Evolutionary conservation across 805 yeast species (phyloP), one percentile per base, ranked within the genome.

Genomic region (Myxozyma nipponensis): DNA sequence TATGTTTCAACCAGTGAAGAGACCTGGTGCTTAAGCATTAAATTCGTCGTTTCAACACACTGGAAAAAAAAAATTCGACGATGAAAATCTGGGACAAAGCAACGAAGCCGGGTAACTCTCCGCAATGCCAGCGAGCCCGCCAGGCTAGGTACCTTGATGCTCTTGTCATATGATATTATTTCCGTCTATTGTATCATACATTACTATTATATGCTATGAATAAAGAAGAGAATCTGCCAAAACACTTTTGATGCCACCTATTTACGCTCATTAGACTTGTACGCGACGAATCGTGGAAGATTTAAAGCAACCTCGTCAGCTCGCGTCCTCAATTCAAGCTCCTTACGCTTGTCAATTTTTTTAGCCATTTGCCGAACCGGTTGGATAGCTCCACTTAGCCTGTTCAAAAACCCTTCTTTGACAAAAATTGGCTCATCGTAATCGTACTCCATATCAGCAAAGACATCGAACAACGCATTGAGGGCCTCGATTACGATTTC

Each of bases 391-490:
- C 67, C 66, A 47, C 66, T 63, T 39, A 88, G 70, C 15, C 66
- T 63, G 1, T 61, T 48, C 34, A 78, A 62, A 59, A 80, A 77
- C 6, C 74, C 71, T 18, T 75, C 74, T 7, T 73, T 65, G 23
- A 83, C 85, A 66, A 83, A 91, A 1, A 86, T 77, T 2, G 79
- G 78, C 23, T 66, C 69, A 63, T 88, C 95, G 62, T 88, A 89
- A 15, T 72, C 76, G 60, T 74, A 84, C 3, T 66, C 69, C 34
- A 76, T 76, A 68, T 93, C 98, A 13, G 85, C 85, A 68, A 84
- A 93, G 4, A 89, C 72, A 52, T 88, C 96, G 66, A 80, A 87
- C 4, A 89, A 62, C 1, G 78, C 71, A 61, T 86, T 83, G 21
- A 86, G 66, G 23, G 83, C 69, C 54, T 84, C 91, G 37, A 81